Evolutionary conservation across 371 early-diverging fungal genomes (phyloP), one percentile per base, ranked within the genome.

Genomic region (Saksenaea vasiformis): DNA sequence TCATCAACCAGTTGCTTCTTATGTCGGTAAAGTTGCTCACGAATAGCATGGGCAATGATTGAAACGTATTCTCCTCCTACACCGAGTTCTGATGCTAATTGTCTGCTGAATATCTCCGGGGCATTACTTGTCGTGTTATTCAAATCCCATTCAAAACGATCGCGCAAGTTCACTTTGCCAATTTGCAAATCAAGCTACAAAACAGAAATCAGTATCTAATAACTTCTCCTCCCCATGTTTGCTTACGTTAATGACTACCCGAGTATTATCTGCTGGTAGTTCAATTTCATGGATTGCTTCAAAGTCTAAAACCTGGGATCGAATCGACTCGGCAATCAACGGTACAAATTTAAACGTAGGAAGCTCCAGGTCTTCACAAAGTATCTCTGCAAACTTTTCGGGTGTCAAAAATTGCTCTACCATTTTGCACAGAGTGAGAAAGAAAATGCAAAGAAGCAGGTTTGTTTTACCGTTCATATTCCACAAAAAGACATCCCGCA

Each of bases 61-160:
- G 93, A 74, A 1, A 91, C 87, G 72, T 93, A 97, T 69, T 97
- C 97, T 4, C 96, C 95, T 5, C 94, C 96, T 7, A 98, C 74
- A 2, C 96, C 96, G 14, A 96, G 71, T 60, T 98, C 98, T 13
- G 91, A 79, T 5, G 90, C 88, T 59, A 96, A 76, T 27, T 83
- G 86, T 17, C 81, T 77, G 26, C 95, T 90, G 74, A 96, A 97
- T 27, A 89, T 88, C 72, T 95, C 96, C 0, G 98, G 98, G 13
- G 78, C 76, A 68, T 78, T 76, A 10, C 86, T 85, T n/a, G 84
- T 64, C 22, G 85, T 85, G 43, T 71, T 76, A 19, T 73, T 71
- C 11, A 95, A 77, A 62, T 94, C 94, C 98, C 98, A 98, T 71
- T 96, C 95, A 70, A 98, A 91, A 26, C 89, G 90, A 75, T 98